Base-by-base conservation (phyloP, 1,284 basidiomycete species). In the Malassezia globosa region DNA sequence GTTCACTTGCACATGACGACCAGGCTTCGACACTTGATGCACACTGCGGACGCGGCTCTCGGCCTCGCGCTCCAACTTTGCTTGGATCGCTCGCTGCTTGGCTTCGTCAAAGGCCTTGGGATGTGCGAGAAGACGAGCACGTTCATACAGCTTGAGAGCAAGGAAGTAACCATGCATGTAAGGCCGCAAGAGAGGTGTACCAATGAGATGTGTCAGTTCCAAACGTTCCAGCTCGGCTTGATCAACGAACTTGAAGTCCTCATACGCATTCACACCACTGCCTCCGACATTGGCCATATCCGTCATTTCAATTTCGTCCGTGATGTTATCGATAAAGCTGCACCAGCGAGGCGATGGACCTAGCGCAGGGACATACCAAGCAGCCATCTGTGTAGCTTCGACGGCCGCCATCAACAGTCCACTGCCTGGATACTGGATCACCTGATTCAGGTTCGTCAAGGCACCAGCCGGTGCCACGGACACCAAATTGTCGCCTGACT, bases 81-180 rank as follows among this genome's bases (percentile, higher is more conserved):
- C 83, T 51, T 81, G 79, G 48, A 97, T 80, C 59, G 86, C 74
- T 60, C 82, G 82, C 71, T 95, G 89, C 57, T 88, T 82, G 72
- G 95, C 83, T 68, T 97, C 94, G 42, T 82, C 82, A 69, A 96
- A 96, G 4, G 83, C 87, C 68, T 88, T 92, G 0, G 94, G 94
- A 75, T 97, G 95, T 54, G 87, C 83, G 60, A 97, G 88, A 61
- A 95, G 80, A 27, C 90, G 82, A 1, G 94, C 94, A 43, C 89
- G 84, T 63, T 94, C 87, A 77, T 97, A 97, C 6, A 96, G 80
- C 65, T 87, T 85, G 72, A 97, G 81, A 8, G 88, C 85, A 60
- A 97, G 75, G 76, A 99, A 97, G 80, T 90, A 96, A 41, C 94
- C 94, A 73, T 99, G 94, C 92, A 99, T 96, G 75, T 97, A 99